phyloP scores from a whole-genome alignment of 371 early-diverging fungal species.

The Mucor indicus region DNA sequence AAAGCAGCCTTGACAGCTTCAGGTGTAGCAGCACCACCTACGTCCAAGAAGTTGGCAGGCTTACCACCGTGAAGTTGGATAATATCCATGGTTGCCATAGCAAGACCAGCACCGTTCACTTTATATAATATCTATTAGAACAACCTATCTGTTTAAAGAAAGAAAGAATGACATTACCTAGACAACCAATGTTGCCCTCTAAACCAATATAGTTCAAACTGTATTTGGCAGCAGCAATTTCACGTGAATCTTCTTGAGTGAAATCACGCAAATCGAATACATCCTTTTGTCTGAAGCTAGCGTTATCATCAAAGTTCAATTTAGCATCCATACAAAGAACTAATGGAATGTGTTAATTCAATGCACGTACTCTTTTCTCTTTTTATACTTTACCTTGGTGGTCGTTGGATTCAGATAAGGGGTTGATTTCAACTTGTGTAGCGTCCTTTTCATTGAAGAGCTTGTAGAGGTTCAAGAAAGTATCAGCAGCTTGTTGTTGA shows the following conservation, averaged over 20 bases:
- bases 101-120: conserved; percentile 99
- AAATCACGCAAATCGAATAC: conserved; percentile 87
- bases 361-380: not conserved
- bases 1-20: conserved; percentile 97
- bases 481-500: conserved; percentile 85
- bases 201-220: conserved; percentile 98
- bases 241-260: conserved; percentile 96
- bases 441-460: conserved; percentile 96
- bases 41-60: conserved; percentile 99
- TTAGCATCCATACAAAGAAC: conserved; percentile 58
- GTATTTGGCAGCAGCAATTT: conserved; percentile 94
- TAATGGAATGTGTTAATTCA: not conserved
- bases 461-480: conserved; percentile 90
- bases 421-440: conserved; percentile 98
- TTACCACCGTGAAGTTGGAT: conserved; percentile 98
- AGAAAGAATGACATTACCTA: too few species aligned
- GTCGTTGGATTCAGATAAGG: conserved; percentile 87
- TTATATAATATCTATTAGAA: too few species aligned
- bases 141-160: too few species aligned
- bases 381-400: conserved; percentile 65
- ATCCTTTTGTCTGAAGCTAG: conserved; percentile 95
- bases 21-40: conserved; percentile 94
- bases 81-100: conserved; percentile 99
- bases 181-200: conserved; percentile 83
- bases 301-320: conserved; percentile 98